These are phyloP conservation scores for Candida pseudoglaebosa DNA, from an alignment of 805 yeast species.

Conservation along the genomic window DNA sequence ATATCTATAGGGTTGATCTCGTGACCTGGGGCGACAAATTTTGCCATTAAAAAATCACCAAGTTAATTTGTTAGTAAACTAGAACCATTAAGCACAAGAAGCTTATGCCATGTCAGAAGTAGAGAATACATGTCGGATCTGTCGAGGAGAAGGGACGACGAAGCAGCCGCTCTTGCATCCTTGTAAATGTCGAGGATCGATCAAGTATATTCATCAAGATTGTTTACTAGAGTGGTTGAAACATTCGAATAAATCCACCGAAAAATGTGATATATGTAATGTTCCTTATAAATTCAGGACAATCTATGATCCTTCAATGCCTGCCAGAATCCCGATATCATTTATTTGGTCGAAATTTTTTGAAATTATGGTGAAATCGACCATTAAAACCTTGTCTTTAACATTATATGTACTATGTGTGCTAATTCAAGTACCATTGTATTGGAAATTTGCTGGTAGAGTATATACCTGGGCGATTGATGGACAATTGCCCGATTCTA, in stretches of 20 bases:
- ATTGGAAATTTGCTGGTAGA: slow-evolving; percentile 53
- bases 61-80: background rate
- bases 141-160: slow-evolving; percentile 83
- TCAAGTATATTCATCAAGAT: slow-evolving; percentile 88
- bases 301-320: slow-evolving; percentile 62
- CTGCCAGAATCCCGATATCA: slow-evolving; percentile 53
- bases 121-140: slow-evolving; percentile 77
- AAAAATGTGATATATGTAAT: slow-evolving; percentile 84
- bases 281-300: slow-evolving; percentile 66
- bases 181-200: slow-evolving; percentile 91
- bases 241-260: slow-evolving; percentile 55
- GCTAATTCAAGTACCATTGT: slow-evolving; percentile 52
- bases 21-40: background rate
- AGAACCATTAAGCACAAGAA: background rate
- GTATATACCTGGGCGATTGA: slow-evolving; percentile 55
- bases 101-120: slow-evolving; percentile 6
- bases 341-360: slow-evolving; percentile 42
- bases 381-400: slow-evolving; percentile 19
- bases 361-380: slow-evolving; percentile 11
- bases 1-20: background rate
- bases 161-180: slow-evolving; percentile 85
- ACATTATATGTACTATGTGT: slow-evolving; percentile 40
- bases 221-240: slow-evolving; percentile 86
- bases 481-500: slow-evolving; percentile 40
- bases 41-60: slow-evolving; percentile 1